Base-by-base conservation (phyloP, 495 filamentous ascomycete species). In the Aspergillus funiculosus region DNA sequence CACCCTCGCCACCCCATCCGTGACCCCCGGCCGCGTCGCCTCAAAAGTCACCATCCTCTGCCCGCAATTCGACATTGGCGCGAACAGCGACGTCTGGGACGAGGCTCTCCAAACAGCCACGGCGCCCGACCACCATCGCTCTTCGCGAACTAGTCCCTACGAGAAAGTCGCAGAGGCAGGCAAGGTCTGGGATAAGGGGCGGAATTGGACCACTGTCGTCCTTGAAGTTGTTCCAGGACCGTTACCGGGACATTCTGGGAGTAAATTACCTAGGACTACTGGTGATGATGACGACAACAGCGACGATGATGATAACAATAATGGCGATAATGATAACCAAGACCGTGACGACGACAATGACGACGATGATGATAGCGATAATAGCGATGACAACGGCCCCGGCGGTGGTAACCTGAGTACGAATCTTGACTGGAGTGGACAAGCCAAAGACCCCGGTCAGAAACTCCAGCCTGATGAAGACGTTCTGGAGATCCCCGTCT, bases 41-140 rank as follows among this genome's bases (percentile, higher is more conserved):
- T 81, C 81, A 32, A 87, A 79, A 56, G 87, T 97, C 50, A 96
- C 91, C 5, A 85, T 98, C 28, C 75, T 97, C 8, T 96, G 89
- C 57, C 92, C 92, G 5, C 81, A 94, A 51, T 97, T 98, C 67
- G 86, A 94, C 20, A 83, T 98, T 39, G 92, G 92, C 46, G 86
- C 94, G 31, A 95, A 92, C 63, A 88, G 87, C 24, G 92, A 98
- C 60, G 85, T 89, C 17, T 95, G 92, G 85, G 92, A 96, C 52
- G 92, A 97, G 54, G 92, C 89, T 3, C 71, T 96, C 5, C 61
- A 74, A 26, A 66, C 46, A 54, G 72, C 54, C 49, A 68, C 51
- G 37, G 70, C 53, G 36, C 55, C 58, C 15, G 60, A 55, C 62
- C 57, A 37, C n/a, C n/a, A n/a, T 68, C 67, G 62, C 51, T 34